phyloP scores from a whole-genome alignment of 75 land plant species.

The Ceratopteris richardii region DNA sequence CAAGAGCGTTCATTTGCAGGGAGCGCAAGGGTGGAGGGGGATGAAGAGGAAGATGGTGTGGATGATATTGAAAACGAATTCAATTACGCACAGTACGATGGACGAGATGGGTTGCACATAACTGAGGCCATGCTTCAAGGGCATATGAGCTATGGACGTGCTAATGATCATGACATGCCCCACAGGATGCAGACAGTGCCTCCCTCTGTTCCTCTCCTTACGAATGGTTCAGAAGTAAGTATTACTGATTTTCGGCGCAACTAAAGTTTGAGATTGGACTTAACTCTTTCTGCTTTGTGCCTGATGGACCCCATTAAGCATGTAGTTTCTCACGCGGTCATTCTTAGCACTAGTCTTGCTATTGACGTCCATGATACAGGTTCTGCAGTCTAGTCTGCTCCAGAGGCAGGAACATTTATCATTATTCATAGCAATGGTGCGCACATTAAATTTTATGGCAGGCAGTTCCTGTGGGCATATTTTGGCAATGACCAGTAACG shows the following conservation, averaged over 20 bases:
- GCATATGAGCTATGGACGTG: slow-evolving; percentile 49
- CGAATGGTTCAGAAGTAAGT: slow-evolving; percentile 71
- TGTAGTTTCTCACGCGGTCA: background rate
- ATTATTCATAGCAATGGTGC: background rate
- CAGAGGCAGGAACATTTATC: background rate
- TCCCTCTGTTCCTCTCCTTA: slow-evolving; percentile 56
- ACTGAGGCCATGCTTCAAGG: slow-evolving; percentile 44
- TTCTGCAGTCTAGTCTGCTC: background rate
- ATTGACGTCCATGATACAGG: background rate
- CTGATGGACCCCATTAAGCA: background rate
- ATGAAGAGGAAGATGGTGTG: slow-evolving; percentile 84
- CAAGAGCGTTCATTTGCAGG: slow-evolving; percentile 26
- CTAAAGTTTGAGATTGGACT: no score
- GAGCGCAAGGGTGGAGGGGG: slow-evolving; percentile 78
- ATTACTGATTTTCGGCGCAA: no score
- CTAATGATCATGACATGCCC: slow-evolving; percentile 21
- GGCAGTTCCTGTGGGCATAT: no score
- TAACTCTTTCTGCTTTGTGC: background rate
- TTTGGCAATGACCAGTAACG: no score
- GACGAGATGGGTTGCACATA: slow-evolving; percentile 28
- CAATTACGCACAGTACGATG: slow-evolving; percentile 26
- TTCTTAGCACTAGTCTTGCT: background rate
- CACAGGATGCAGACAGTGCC: slow-evolving; percentile 14
- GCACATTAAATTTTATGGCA: no score
- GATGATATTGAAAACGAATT: slow-evolving; percentile 93